Percentiles rank a stretch among this genome's conserved stretches.
These are phyloP conservation scores for Leccinum fibrillosum DNA, from an alignment of 768 basidiomycete genomes.

Conservation along the genomic window DNA sequence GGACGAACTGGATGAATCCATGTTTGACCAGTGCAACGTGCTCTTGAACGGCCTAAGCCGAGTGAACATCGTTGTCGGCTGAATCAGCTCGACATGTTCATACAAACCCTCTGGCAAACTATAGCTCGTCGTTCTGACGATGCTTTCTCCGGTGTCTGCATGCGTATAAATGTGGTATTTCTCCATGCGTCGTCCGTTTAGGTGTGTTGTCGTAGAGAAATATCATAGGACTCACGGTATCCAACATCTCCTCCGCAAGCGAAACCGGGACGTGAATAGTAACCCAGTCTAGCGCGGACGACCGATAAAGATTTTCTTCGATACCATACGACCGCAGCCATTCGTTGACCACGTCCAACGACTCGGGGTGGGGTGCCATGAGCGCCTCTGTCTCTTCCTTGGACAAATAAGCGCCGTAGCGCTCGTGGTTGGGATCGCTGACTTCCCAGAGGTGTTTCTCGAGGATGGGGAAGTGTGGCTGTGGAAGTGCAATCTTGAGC, in stretches of 20 bases:
- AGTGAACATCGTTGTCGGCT: slow-evolving; percentile 70
- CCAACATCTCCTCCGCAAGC: slow-evolving; percentile 66
- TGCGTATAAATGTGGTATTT: slow-evolving; percentile 65
- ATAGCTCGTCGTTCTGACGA: slow-evolving; percentile 66
- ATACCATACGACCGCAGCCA: slow-evolving; percentile 64
- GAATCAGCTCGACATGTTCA: slow-evolving; percentile 61
- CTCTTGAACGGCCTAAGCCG: slow-evolving; percentile 42
- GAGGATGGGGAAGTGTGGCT: slow-evolving; percentile 46
- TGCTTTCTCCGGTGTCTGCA: slow-evolving; percentile 44
- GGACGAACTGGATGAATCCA: not conserved
- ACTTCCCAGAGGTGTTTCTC: slow-evolving; percentile 54
- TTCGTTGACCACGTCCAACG: slow-evolving; percentile 49
- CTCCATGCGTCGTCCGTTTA: slow-evolving; percentile 29
- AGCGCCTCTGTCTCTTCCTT: slow-evolving; percentile 64
- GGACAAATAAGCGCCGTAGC: slow-evolving; percentile 56
- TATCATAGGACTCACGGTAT: slow-evolving; percentile 45
- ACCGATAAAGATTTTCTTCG: slow-evolving; percentile 43
- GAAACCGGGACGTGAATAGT: slow-evolving; percentile 54
- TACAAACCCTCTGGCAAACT: slow-evolving; percentile 59
- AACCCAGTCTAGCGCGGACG: slow-evolving; percentile 70
- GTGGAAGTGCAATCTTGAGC: slow-evolving; percentile 57
- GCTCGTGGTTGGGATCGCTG: slow-evolving; percentile 53
- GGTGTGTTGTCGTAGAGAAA: not conserved
- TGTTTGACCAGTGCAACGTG: slow-evolving; percentile 34
- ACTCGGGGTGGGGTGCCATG: slow-evolving; percentile 55